Percentiles rank a stretch among this genome's conserved stretches.
These are phyloP conservation scores for Parasarocladium wereldwijsianum DNA, from an alignment of 2,329 filamentous ascomycete species.

Conservation along the genomic window DNA sequence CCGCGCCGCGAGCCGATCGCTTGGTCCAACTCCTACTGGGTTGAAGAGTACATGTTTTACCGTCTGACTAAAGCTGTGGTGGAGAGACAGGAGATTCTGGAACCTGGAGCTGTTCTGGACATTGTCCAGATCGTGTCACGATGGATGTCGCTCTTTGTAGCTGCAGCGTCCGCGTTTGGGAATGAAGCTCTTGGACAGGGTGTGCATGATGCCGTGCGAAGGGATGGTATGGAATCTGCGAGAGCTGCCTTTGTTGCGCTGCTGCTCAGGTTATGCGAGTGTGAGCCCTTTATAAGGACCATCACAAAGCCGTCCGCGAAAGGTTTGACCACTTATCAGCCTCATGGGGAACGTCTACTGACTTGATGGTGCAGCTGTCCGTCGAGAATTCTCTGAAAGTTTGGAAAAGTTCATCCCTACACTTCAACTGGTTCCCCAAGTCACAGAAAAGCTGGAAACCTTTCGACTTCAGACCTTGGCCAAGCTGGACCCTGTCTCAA, in stretches of 20 bases:
- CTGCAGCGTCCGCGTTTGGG: slow-evolving; percentile 31
- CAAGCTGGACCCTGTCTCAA: slow-evolving; percentile 37
- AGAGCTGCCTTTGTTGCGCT: slow-evolving; percentile 50
- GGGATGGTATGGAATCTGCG: slow-evolving; percentile 44
- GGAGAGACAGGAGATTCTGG: slow-evolving; percentile 32
- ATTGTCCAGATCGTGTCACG: slow-evolving; percentile 34
- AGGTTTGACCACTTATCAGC: slow-evolving; percentile 22
- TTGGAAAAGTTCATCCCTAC: slow-evolving; percentile 41
- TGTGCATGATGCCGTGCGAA: slow-evolving; percentile 16
- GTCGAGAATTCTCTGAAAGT: slow-evolving; percentile 33
- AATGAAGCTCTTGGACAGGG: slow-evolving; percentile 18
- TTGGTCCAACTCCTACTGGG: slow-evolving; percentile 42
- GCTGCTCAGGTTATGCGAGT: slow-evolving; percentile 46
- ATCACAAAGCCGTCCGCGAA: slow-evolving; percentile 37
- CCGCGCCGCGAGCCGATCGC: slow-evolving; percentile 14
- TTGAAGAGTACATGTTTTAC: slow-evolving; percentile 88
- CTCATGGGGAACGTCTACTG: neutral
- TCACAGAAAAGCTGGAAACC: slow-evolving; percentile 36
- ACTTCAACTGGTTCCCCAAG: slow-evolving; percentile 39
- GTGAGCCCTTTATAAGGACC: slow-evolving; percentile 35
- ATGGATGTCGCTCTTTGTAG: slow-evolving; percentile 45
- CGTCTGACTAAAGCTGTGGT: slow-evolving; percentile 79
- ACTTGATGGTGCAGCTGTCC: slow-evolving; percentile 20
- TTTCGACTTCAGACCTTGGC: slow-evolving; percentile 43
- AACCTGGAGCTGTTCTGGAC: slow-evolving; percentile 31